These are phyloP conservation scores for Sphaerulina musiva DNA, from an alignment of 2,329 filamentous ascomycete species.

Conservation along the genomic window DNA sequence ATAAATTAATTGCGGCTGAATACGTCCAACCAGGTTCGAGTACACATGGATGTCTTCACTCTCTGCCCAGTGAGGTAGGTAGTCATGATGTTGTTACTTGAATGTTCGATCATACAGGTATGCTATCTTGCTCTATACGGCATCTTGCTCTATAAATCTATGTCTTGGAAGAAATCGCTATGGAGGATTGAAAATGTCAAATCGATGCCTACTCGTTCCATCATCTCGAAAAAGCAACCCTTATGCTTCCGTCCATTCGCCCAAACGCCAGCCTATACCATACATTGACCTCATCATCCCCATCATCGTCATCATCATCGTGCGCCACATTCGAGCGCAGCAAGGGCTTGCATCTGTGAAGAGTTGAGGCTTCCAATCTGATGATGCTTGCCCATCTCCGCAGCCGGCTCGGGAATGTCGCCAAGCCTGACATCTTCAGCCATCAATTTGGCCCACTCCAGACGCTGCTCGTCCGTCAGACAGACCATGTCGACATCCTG, in stretches of 20 bases:
- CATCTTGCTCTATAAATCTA: neutral
- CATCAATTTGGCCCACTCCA: slow-evolving; percentile 27
- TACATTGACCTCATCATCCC: neutral
- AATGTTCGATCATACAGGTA: too few relatives aligned
- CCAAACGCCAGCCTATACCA: neutral
- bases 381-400: slow-evolving; percentile 6
- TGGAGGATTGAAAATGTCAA: too few relatives aligned
- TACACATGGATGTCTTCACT: neutral
- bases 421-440: slow-evolving; percentile 8
- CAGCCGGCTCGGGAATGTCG: slow-evolving; percentile 12
- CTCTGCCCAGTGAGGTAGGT: too few relatives aligned
- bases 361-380: slow-evolving; percentile 8
- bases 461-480: slow-evolving; percentile 26
- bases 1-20: neutral
- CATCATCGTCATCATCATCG: neutral
- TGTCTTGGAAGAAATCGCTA: neutral
- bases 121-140: too few relatives aligned
- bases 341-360: slow-evolving; percentile 25
- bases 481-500: slow-evolving; percentile 22
- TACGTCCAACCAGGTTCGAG: neutral
- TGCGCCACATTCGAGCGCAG: slow-evolving; percentile 26
- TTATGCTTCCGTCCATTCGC: neutral
- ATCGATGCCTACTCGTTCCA: too few relatives aligned
- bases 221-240: too few relatives aligned
- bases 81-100: too few relatives aligned